Base-by-base conservation (phyloP, 1,284 basidiomycete genomes). In the Microbotryum intermedium region DNA sequence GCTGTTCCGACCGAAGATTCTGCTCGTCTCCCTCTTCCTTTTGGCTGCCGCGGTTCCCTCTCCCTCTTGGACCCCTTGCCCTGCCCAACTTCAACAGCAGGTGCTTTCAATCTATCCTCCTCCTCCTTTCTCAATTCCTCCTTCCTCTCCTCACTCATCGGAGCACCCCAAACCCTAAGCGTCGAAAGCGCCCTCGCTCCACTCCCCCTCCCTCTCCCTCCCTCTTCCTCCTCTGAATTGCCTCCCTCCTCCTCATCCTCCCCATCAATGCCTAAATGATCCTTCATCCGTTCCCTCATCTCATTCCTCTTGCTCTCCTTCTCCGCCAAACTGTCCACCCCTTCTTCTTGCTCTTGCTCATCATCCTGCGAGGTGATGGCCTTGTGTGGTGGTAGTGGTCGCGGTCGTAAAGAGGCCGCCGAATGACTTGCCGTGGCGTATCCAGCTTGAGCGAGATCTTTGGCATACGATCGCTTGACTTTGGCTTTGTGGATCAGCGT, bases 401-500 rank as follows among this genome's bases (percentile, higher is more conserved):
- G n/a, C n/a, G n/a, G n/a, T n/a, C n/a, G n/a, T n/a, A n/a, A n/a
- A n/a, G 18, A 39, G 3, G 13, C 6, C 34, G 34, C 9, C 25
- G 50, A 51, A 4, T 51, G 25, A 25, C 25, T n/a, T 10, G 13
- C 21, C 2, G 53, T 20, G n/a, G 52, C 58, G 57, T 68, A 68
- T 1, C 66, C 66, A 7, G 61, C 66, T 21, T 64, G 58, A n/a
- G 58, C 57, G 47, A 68, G 58, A 4, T 60, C 62, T 50, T 64
- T 66, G 18, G 58, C 53, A 53, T 64, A 64, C 18, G 55, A 47
- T 43, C 58, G 58, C 52, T 68, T 68, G 45, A 68, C 54, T 48
- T 64, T 58, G 10, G 67, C 67, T 50, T 68, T 68, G 58, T 68
- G 67, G n/a, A 68, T 68, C 42, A 68, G 47, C 1, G 67, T 68